A percentile compares a stretch with the other conserved stretches of the same genome.
Evolutionary conservation across 2,329 filamentous ascomycete genomes (phyloP).

Genomic region (Chrysosporium queenslandicum): DNA sequence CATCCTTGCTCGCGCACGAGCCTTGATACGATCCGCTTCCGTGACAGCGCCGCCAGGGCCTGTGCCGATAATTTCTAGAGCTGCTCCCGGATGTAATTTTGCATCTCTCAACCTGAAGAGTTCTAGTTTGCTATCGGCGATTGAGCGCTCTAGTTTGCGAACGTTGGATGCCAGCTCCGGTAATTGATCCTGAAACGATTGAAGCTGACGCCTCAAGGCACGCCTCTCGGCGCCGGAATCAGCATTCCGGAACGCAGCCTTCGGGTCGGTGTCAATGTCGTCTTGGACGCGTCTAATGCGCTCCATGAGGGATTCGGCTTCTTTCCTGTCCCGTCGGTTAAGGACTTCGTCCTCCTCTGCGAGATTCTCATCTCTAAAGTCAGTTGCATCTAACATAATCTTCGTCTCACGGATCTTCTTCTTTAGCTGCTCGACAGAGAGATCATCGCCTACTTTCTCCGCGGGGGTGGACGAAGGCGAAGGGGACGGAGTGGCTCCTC

Average conservation of each 20-base stretch:
- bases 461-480: conserved; percentile 60
- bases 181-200: conserved; percentile 76
- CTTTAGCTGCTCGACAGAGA: conserved; percentile 74
- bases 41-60: conserved; percentile 84
- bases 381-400: conserved; percentile 86
- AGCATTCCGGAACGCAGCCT: conserved; percentile 56
- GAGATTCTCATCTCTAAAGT: conserved; percentile 85
- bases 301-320: conserved; percentile 87
- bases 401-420: conserved; percentile 94
- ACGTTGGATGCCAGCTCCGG: conserved; percentile 89
- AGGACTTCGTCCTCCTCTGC: conserved; percentile 85
- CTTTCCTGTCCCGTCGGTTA: conserved; percentile 78
- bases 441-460: conserved; percentile 62
- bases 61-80: conserved; percentile 75
- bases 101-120: conserved; percentile 89
- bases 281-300: conserved; percentile 85
- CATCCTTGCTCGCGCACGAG: conserved; percentile 95
- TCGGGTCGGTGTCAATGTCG: conserved; percentile 86
- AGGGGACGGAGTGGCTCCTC: conserved; percentile 63
- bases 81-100: conserved; percentile 76
- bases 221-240: conserved; percentile 85
- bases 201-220: conserved; percentile 76
- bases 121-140: conserved; percentile 83
- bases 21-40: conserved; percentile 88
- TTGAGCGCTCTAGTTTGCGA: conserved; percentile 78